Percentiles rank a stretch among this genome's conserved stretches.
Evolutionary conservation across 768 basidiomycete species (phyloP).

Genomic region (Suillus clintonianus): DNA sequence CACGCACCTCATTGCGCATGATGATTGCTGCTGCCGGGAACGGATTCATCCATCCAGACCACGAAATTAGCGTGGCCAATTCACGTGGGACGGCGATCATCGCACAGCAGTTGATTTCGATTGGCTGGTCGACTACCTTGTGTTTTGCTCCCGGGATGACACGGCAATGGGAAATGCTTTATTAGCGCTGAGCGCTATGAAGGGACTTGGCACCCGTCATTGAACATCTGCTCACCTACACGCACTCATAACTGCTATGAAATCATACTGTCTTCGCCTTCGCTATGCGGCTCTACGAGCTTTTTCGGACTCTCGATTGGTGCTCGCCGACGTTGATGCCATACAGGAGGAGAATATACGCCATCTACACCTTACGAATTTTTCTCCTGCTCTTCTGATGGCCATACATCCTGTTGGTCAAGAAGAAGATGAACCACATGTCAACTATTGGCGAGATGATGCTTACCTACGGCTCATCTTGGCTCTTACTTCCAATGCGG

Average conservation of each 20-base stretch:
- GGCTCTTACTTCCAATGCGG: neutral
- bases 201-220: neutral
- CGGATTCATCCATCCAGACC: neutral
- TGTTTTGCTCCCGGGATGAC: neutral
- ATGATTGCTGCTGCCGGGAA: neutral
- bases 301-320: neutral
- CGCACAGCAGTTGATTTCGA: neutral
- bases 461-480: neutral
- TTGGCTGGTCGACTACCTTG: neutral
- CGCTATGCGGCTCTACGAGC: constrained; percentile 3
- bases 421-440: neutral
- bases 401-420: no score
- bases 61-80: neutral
- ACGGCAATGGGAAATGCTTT: neutral
- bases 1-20: constrained; percentile 1
- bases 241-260: neutral
- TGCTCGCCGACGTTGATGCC: neutral
- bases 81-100: neutral
- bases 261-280: neutral
- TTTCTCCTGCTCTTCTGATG: neutral
- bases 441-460: neutral
- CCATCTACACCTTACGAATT: neutral
- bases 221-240: neutral
- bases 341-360: neutral
- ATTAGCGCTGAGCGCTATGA: constrained; percentile 1